Conservation (phyloP, 129 eudicot species). For the Smallanthus sonchifolius region DNA sequence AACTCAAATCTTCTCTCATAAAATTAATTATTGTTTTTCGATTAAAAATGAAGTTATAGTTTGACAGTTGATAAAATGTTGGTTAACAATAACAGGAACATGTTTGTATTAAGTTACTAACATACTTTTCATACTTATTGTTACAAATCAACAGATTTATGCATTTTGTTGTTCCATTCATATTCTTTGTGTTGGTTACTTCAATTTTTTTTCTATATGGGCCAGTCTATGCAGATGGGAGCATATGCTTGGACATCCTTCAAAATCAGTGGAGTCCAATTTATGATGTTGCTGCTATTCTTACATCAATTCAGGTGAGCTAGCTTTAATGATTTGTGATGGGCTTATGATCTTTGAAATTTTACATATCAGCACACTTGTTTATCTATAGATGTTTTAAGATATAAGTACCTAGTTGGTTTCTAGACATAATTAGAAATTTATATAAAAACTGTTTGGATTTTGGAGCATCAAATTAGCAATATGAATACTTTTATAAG, state of each 20-base stretch:
- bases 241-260: constrained; percentile 83
- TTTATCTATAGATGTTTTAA: background rate
- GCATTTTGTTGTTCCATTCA: background rate
- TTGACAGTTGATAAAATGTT: background rate
- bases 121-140: background rate
- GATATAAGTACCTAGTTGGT: background rate
- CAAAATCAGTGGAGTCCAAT: constrained; percentile 94
- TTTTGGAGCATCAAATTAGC: background rate
- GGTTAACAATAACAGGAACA: background rate
- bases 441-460: background rate
- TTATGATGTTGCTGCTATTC: constrained; percentile 83
- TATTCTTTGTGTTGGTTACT: background rate
- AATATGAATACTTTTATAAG: background rate
- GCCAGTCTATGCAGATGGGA: constrained; percentile 73
- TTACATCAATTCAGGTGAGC: constrained; percentile 78
- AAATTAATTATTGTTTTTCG: background rate
- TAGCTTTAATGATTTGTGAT: background rate
- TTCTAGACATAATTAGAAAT: background rate
- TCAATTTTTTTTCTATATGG: background rate
- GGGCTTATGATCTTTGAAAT: background rate
- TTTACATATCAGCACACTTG: constrained; percentile 3
- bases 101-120: background rate
- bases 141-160: background rate
- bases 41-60: background rate
- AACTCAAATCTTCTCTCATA: background rate